Conservation (phyloP, 306 rosid species). For the Cicer chorassanicum region DNA sequence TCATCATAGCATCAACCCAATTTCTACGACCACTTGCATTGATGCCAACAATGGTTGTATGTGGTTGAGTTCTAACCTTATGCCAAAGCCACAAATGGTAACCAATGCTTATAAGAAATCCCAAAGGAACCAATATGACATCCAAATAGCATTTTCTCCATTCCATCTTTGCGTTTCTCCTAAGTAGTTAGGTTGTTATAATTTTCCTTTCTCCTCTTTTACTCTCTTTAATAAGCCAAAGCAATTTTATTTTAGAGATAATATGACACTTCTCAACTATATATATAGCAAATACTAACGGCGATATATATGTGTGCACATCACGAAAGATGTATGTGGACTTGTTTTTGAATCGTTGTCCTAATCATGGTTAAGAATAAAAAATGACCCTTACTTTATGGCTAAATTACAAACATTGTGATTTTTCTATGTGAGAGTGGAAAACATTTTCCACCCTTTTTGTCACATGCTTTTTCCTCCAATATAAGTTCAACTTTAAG, state of each 20-base stretch:
- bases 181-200: background rate
- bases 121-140: slow-evolving; percentile 75
- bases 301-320: slow-evolving; percentile 30
- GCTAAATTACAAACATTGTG: slow-evolving; percentile 50
- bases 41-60: slow-evolving; percentile 77
- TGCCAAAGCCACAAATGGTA: slow-evolving; percentile 87
- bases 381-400: slow-evolving; percentile 46
- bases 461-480: slow-evolving; percentile 5
- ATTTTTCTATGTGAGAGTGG: slow-evolving; percentile 31
- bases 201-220: background rate
- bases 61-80: slow-evolving; percentile 73
- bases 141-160: slow-evolving; percentile 90
- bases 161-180: slow-evolving; percentile 46
- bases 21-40: slow-evolving; percentile 72
- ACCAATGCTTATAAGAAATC: slow-evolving; percentile 53
- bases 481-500: slow-evolving; percentile 38
- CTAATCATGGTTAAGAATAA: slow-evolving; percentile 8
- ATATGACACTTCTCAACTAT: background rate
- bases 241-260: slow-evolving; percentile 1
- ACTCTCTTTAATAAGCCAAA: background rate
- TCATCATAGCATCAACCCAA: slow-evolving; percentile 81
- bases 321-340: slow-evolving; percentile 52
- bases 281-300: slow-evolving; percentile 1
- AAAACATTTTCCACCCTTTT: slow-evolving; percentile 29
- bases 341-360: slow-evolving; percentile 46